Percentiles rank a stretch among this genome's conserved stretches.
These are phyloP conservation scores for Saturnispora dispora DNA, from an alignment of 805 yeast species.

Conservation along the genomic window DNA sequence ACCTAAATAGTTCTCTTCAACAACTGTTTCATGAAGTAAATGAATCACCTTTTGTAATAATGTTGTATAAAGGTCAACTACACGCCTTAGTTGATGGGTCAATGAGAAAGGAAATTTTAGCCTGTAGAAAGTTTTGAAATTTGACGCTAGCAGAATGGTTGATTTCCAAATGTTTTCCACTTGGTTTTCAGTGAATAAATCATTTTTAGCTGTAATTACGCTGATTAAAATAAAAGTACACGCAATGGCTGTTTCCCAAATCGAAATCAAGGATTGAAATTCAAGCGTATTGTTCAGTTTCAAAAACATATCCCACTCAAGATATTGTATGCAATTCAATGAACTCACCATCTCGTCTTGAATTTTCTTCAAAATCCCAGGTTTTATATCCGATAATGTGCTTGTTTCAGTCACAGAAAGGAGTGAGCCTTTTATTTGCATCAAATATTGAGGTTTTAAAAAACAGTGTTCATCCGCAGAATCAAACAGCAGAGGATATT, in stretches of 20 bases:
- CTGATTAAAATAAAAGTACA: background rate
- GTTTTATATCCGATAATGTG: background rate
- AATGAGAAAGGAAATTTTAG: background rate
- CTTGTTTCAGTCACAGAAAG: background rate
- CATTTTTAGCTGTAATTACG: background rate
- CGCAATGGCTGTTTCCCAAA: background rate
- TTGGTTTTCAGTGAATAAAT: slow-evolving; percentile 3
- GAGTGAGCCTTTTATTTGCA: background rate
- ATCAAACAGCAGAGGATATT: background rate
- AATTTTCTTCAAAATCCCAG: background rate
- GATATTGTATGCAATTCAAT: background rate
- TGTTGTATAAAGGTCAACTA: background rate
- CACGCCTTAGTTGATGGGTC: background rate
- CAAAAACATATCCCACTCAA: slow-evolving; percentile 4
- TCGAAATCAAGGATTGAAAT: background rate
- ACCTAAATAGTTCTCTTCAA: slow-evolving; percentile 1
- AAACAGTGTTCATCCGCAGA: background rate
- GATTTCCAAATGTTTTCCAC: background rate
- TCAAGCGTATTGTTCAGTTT: background rate
- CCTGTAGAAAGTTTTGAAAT: background rate
- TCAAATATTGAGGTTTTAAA: background rate
- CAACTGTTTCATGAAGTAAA: background rate
- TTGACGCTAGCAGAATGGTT: background rate
- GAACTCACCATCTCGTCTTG: background rate
- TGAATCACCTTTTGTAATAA: background rate